Evolutionary conservation across 257 asterid species (phyloP), one percentile per base, ranked within the genome.

Genomic region (Petunia axillaris): DNA sequence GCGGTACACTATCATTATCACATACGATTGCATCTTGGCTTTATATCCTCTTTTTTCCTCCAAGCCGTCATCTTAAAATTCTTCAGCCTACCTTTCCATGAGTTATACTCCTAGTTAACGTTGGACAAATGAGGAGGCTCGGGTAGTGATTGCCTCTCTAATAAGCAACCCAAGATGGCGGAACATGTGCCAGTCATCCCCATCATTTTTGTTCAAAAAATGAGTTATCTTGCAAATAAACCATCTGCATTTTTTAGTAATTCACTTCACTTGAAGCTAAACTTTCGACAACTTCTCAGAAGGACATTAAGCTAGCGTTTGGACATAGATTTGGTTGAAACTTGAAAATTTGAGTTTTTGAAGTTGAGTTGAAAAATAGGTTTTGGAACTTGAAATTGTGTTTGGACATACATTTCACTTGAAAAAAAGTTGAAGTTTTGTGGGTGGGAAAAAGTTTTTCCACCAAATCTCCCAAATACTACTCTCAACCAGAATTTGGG

Each of bases 11-110:
- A 48, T 48, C 59, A 48, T 35, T 37, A 71, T 71, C 77, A 25
- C 25, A 71, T 48, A 40, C 6, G 6, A 48, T 71, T 0, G 10
- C 25, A 71, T 48, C 9, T 35, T 37, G 55, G 8, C 55, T 35
- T 48, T 71, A 48, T 70, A 44, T 35, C 35, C 60, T 48, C 77
- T 5, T 71, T 25, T 71, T 71, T 71, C 40, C 77, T 71, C 77
- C 60, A 71, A 64, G 16, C 4, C 14, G 43, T 13, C 25, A 64
- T 64, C 73, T 3, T 38, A n/a, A 64, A 15, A 64, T 71, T 48
- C 9, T 5, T 71, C 77, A 1, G 43, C 35, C 36, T 25, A n/a
- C 43, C 57, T 48, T 25, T 37, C 59, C 77, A 71, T 48, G 44
- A 71, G 44, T 59, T 71, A 11, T 71, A 48, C 60, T 11, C 60